A percentile compares a stretch with the other conserved stretches of the same genome.
Evolutionary conservation across 164 flowering plant genomes (phyloP).

Genomic region (Aristolochia fimbriata): DNA sequence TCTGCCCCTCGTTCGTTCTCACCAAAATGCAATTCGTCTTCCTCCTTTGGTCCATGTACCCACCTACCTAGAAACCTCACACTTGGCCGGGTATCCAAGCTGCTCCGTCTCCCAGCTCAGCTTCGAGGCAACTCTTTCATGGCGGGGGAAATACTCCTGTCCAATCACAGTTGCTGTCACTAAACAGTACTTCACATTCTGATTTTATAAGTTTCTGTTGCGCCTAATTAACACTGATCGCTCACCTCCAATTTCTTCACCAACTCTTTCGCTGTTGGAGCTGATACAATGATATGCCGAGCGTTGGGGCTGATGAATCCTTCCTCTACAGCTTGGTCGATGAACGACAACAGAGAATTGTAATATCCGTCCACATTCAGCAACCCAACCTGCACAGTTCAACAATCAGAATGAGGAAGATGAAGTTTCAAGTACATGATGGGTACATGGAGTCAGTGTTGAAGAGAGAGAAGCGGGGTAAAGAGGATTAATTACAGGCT

Average conservation of each 20-base stretch:
- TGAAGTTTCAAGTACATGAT: no score
- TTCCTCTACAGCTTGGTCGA: slow-evolving; percentile 74
- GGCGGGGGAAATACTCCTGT: slow-evolving; percentile 84
- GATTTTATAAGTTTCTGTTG: neutral
- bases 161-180: neutral
- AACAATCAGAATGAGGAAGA: neutral
- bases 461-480: neutral
- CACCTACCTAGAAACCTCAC: slow-evolving; percentile 47
- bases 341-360: slow-evolving; percentile 57
- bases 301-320: slow-evolving; percentile 60
- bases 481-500: slow-evolving; percentile 44
- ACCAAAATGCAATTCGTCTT: slow-evolving; percentile 18
- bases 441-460: no score
- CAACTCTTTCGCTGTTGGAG: slow-evolving; percentile 54
- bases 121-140: slow-evolving; percentile 70
- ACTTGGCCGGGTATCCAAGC: slow-evolving; percentile 45
- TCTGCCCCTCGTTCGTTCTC: slow-evolving; percentile 18
- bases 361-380: slow-evolving; percentile 75
- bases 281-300: slow-evolving; percentile 65
- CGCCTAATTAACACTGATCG: no score
- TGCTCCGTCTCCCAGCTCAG: slow-evolving; percentile 81
- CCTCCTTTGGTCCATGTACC: slow-evolving; percentile 7
- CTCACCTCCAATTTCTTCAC: slow-evolving; percentile 66
- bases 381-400: slow-evolving; percentile 45
- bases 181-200: neutral